Evolutionary conservation across 176 grass and related monocot species (phyloP), one percentile per base, ranked within the genome.

Genomic region (Lolium perenne): DNA sequence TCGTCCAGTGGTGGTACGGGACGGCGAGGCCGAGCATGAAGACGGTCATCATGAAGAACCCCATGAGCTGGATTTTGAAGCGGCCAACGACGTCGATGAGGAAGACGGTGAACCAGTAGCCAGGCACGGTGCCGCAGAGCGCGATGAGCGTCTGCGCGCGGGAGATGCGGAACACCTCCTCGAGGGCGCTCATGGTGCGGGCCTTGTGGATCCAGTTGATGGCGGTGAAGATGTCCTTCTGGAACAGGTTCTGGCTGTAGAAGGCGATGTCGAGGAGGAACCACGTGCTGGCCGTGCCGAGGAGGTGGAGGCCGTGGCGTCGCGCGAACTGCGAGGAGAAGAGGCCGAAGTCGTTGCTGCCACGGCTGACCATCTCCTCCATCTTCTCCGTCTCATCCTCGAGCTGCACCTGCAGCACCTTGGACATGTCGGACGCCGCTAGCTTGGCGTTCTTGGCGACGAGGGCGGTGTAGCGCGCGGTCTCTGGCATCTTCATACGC

Each of bases 401-500:
- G 5, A 65, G 62, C 25, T 65, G 12, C 12, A 65, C 62, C 91
- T 41, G 69, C 6, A 96, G 82, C 18, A 96, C 89, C 77, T 85
- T 90, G 53, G 91, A 89, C 94, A 96, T 96, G 83, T 96, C 91
- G 10, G 81, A 23, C 4, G 94, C 89, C 0, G 94, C 94, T 76
- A 88, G 56, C 72, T 93, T 96, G 7, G 94, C 76, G 82, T 96
- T 86, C 21, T 29, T 55, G 7, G 91, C 91, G 35, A 96, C 41
- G 1, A 96, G 94, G 2, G 89, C 94, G 0, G 94, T 93, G 89
- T 96, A 96, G 0, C 89, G 68, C 2, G 94, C 91, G 12, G 94
- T 96, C 84, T 96, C 94, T 1, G 91, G 94, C 94, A 96, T 96
- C 87, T 89, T 85, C 89, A 89, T 89, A 8, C 94, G 85, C 91